These are phyloP conservation scores for Paraconiothyrium sp. DNA, from an alignment of 2,329 filamentous ascomycete genomes.

Conservation along the genomic window DNA sequence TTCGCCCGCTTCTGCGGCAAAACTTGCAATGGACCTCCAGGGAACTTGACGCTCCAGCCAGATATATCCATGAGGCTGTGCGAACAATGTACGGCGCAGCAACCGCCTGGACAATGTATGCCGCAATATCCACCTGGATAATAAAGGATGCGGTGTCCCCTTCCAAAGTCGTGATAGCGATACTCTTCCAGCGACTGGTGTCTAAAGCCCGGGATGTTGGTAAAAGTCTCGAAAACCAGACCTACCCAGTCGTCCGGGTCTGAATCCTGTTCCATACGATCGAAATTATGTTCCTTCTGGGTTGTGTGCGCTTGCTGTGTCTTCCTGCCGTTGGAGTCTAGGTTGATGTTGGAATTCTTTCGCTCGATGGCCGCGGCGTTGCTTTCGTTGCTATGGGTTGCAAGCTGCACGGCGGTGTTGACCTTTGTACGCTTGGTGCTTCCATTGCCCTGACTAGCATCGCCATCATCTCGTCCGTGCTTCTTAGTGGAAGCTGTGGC, in stretches of 20 bases:
- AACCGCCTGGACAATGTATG: neutral
- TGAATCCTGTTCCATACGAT: neutral
- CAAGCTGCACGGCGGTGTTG: neutral
- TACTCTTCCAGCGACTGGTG: conserved; percentile 1
- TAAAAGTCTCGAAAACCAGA: neutral
- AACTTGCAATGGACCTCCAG: neutral
- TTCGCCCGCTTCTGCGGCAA: neutral
- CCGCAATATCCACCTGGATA: neutral
- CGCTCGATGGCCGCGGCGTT: neutral
- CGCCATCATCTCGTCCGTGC: neutral
- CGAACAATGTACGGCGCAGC: neutral
- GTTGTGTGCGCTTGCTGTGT: neutral
- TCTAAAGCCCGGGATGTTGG: neutral
- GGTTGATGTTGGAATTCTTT: too few species aligned
- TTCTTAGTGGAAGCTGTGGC: neutral
- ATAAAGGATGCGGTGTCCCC: neutral
- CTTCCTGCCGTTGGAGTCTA: too few species aligned
- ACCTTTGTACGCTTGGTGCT: neutral
- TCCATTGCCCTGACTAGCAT: neutral
- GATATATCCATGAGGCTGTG: neutral
- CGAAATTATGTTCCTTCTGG: neutral
- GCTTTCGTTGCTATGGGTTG: neutral
- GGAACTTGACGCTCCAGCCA: neutral
- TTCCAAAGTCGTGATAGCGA: neutral
- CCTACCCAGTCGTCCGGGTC: neutral